Evolutionary conservation across 495 filamentous ascomycete genomes (phyloP).

Genomic region (Aspergillus avenaceus): DNA sequence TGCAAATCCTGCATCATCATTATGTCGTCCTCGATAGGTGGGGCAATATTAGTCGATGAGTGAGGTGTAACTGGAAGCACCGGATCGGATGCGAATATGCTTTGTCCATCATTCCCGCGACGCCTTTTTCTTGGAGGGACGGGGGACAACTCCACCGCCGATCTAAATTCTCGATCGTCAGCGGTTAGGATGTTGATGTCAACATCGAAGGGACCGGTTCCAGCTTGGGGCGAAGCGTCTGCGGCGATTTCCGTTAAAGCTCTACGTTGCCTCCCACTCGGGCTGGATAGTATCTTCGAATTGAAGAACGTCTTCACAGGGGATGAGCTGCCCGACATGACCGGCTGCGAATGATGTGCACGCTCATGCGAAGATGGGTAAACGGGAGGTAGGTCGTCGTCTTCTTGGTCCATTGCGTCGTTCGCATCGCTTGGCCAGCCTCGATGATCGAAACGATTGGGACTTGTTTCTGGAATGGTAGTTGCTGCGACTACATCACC

Average conservation of each 20-base stretch:
- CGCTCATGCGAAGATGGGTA: constrained; percentile 19
- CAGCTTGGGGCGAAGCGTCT: constrained; percentile 38
- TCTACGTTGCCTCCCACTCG: constrained; percentile 40
- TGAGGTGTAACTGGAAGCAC: constrained; percentile 30
- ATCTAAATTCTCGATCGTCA: constrained; percentile 41
- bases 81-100: constrained; percentile 29
- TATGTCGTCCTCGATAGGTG: constrained; percentile 4
- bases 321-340: constrained; percentile 22
- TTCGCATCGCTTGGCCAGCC: constrained; percentile 25
- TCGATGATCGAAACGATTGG: constrained; percentile 22
- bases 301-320: constrained; percentile 25
- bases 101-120: constrained; percentile 32
- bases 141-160: constrained; percentile 32
- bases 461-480: constrained; percentile 42
- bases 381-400: constrained; percentile 40
- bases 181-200: constrained; percentile 38
- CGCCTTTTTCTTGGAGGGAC: constrained; percentile 36
- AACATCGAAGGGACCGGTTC: constrained; percentile 30
- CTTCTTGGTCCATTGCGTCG: constrained; percentile 32
- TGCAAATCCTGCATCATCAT: constrained; percentile 9
- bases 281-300: constrained; percentile 36
- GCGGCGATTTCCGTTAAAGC: constrained; percentile 44
- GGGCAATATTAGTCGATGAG: constrained; percentile 6
- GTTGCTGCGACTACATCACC: constrained; percentile 29
- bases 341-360: constrained; percentile 20